Base-by-base conservation (phyloP, 768 basidiomycete species). In the Lactarius quietus region DNA sequence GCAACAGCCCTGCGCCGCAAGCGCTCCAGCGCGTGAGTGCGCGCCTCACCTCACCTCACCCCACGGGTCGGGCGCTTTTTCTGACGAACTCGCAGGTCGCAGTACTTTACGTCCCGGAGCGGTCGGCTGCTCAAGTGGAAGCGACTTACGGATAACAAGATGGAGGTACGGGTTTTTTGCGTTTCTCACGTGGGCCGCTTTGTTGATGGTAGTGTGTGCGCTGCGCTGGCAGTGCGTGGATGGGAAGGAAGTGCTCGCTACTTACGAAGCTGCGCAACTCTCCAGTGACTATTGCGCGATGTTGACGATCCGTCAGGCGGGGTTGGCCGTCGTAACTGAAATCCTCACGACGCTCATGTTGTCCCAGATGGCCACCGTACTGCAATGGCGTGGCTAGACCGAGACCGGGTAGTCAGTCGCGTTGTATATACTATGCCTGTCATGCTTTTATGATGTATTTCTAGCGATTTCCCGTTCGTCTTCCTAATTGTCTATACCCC, bases 71-170 rank as follows among this genome's bases (percentile, higher is more conserved):
- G n/a, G n/a, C n/a, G n/a, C n/a, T n/a, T n/a, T n/a, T n/a, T n/a
- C n/a, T n/a, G n/a, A n/a, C n/a, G n/a, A n/a, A n/a, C 54, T 43
- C 12, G 36, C 64, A 91, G 90, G 54, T 89, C 89, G 35, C 82
- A 88, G 58, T 92, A 90, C 74, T 93, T 92, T 74, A 82, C 81
- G 55, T 83, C 86, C 12, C 87, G 86, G 70, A 85, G 82, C 69
- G 87, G 88, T 45, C 84, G 78, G 66, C 84, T 88, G 57, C 86
- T 84, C 75, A 93, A 91, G 74, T 93, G 92, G 92, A 86, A 66
- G 51, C 65, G 82, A 73, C 79, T 88, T 59, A 73, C 77, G 15
- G 76, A 81, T 38, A 79, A 84, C 66, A 79, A 83, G 61, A 86
- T 90, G 83, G 90, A 92, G 85, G 90, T 90, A 63, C 39, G 82